Percentiles rank a stretch among this genome's conserved stretches.
Evolutionary conservation across 208 protist genomes (phyloP).

Genomic region (Leishmania martiniquensis): DNA sequence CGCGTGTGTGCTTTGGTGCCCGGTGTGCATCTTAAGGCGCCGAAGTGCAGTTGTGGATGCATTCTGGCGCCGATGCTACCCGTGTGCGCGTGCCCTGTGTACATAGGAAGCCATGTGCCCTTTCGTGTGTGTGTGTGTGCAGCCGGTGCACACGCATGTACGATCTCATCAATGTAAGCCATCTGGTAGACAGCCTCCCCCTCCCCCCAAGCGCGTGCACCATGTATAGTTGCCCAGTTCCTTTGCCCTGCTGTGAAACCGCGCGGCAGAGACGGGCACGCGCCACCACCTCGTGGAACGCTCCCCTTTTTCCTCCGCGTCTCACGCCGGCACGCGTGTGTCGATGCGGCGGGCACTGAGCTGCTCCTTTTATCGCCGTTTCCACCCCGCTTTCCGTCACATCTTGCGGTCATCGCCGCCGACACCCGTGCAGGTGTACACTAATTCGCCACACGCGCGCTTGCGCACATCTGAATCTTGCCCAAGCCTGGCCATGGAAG

Average conservation of each 20-base stretch:
- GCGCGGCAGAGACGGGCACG: background rate
- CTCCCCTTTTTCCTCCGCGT: background rate
- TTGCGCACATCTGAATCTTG: background rate
- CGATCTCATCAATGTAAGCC: background rate
- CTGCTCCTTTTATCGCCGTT: background rate
- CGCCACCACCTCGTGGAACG: background rate
- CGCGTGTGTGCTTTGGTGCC: background rate
- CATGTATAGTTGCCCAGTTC: too few relatives aligned
- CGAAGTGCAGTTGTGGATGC: background rate
- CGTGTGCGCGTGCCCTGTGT: constrained; percentile 1
- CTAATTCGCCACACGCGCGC: background rate
- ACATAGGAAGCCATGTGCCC: background rate
- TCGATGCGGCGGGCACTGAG: background rate
- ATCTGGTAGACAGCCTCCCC: background rate
- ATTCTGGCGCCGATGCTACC: background rate
- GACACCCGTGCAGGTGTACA: background rate
- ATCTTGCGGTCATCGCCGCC: background rate
- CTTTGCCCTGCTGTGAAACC: background rate
- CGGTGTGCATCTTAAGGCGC: background rate
- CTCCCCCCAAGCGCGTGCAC: too few relatives aligned
- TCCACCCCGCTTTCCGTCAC: background rate
- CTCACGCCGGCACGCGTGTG: background rate
- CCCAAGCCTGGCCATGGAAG: background rate
- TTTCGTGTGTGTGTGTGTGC: background rate
- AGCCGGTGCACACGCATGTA: too few relatives aligned